These are phyloP conservation scores for Cinnamomum micranthum DNA, from an alignment of 164 flowering plant genomes.

Conservation along the genomic window DNA sequence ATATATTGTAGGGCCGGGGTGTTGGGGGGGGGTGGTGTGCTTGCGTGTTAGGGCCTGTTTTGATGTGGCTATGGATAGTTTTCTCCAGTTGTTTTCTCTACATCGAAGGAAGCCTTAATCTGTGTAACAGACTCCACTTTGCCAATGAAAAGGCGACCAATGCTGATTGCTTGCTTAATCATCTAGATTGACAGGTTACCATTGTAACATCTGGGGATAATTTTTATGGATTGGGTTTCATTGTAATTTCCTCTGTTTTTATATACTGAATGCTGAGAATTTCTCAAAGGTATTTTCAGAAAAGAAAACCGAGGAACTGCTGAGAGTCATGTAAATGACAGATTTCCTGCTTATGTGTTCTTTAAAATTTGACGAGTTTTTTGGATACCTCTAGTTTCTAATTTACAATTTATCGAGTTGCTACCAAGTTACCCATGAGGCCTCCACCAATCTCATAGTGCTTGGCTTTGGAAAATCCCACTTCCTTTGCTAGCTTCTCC, in stretches of 20 bases:
- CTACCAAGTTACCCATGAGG: constrained; percentile 84
- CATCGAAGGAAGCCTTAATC: too few relatives aligned
- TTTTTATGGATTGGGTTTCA: background rate
- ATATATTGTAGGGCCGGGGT: too few relatives aligned
- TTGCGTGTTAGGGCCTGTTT: too few relatives aligned
- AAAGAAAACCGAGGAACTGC: background rate
- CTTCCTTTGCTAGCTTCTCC: constrained; percentile 69
- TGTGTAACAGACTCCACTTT: too few relatives aligned
- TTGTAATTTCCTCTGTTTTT: background rate
- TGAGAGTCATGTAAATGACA: background rate
- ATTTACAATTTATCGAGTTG: constrained; percentile 37
- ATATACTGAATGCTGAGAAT: background rate
- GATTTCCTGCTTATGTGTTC: background rate
- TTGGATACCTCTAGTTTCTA: background rate
- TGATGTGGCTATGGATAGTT: too few relatives aligned
- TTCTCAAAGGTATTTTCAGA: background rate
- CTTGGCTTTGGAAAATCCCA: constrained; percentile 71
- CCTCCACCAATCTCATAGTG: constrained; percentile 78
- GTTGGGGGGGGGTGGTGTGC: too few relatives aligned
- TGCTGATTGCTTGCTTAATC: too few relatives aligned
- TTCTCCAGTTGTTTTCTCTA: too few relatives aligned
- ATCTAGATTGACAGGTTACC: too few relatives aligned
- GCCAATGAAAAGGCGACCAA: too few relatives aligned
- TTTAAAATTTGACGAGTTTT: too few relatives aligned
- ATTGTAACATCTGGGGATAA: background rate